Evolutionary conservation across 2,329 filamentous ascomycete species (phyloP).

Genomic region (Rosellinia necatrix): DNA sequence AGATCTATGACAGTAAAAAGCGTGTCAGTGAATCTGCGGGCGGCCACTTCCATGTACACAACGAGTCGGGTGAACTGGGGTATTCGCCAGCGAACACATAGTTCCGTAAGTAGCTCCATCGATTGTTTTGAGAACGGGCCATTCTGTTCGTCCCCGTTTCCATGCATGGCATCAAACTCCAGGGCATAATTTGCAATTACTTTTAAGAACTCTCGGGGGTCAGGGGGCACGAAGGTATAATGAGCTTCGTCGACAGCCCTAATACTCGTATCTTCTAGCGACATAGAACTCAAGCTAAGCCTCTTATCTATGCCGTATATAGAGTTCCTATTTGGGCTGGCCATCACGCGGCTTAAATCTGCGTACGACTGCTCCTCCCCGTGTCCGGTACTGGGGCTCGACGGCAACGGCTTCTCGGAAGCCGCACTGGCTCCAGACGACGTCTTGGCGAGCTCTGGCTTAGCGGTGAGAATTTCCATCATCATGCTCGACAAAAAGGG

Average conservation of each 20-base stretch:
- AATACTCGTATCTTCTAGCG: slow-evolving; percentile 60
- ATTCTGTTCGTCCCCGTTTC: slow-evolving; percentile 54
- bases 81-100: slow-evolving; percentile 87
- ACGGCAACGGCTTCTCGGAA: slow-evolving; percentile 62
- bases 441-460: slow-evolving; percentile 81
- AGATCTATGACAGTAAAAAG: slow-evolving; percentile 81
- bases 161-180: slow-evolving; percentile 64
- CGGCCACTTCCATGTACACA: slow-evolving; percentile 80
- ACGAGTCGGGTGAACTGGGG: slow-evolving; percentile 81
- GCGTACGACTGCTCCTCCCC: slow-evolving; percentile 57
- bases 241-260: slow-evolving; percentile 64
- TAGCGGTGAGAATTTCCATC: slow-evolving; percentile 83
- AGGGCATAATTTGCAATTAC: slow-evolving; percentile 80
- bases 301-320: slow-evolving; percentile 65
- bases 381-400: slow-evolving; percentile 54
- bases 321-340: slow-evolving; percentile 49
- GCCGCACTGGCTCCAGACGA: slow-evolving; percentile 56
- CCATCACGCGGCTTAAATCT: slow-evolving; percentile 57
- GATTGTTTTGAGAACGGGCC: slow-evolving; percentile 75
- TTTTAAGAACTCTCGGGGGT: slow-evolving; percentile 82
- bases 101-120: slow-evolving; percentile 80
- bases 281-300: slow-evolving; percentile 69
- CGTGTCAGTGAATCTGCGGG: slow-evolving; percentile 82
- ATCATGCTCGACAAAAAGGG: slow-evolving; percentile 92
- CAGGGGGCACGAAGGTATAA: slow-evolving; percentile 88